Base-by-base conservation (phyloP, 2,329 filamentous ascomycete genomes). In the Periglandula ipomoeae region DNA sequence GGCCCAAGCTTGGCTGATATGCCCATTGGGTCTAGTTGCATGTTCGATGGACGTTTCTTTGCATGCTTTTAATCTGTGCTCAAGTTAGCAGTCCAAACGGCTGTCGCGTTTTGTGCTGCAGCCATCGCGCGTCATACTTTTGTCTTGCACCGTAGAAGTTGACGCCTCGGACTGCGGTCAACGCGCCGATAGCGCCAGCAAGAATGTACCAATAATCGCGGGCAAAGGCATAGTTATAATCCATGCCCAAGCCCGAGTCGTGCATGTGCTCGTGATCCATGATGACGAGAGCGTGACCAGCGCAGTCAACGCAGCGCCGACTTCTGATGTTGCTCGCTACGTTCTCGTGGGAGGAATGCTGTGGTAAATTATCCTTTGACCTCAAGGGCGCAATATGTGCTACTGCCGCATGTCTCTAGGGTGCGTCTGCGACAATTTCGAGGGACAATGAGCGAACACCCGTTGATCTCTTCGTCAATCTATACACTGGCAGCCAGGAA, bases 161-260 rank as follows among this genome's bases (percentile, higher is more conserved):
- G 50, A 77, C 57, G 19, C 57, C 61, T 3, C 74, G 74, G 23
- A 72, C 57, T 1, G 59, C 48, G 3, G 67, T 56, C 5, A 76
- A 57, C 0, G 71, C 53, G 2, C 66, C 73, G 4, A 79, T 58
- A 22, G 74, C 70, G 15, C 66, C 72, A 7, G 70, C 76, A 34
- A 79, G 64, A 30, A 78, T 71, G 58, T 81, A 82, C 79, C 79
- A 83, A 57, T 75, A 83, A 2, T 69, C 70, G 17, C 67, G 68
- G 15, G 79, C 78, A 45, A 81, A 69, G 37, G 65, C 67, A 58
- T 70, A 70, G 57, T 81, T 81, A 34, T 64, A 64, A 1, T 61
- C 51, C 73, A 58, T 67, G 61, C 61, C 65, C 45, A 68, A 62
- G 17, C 67, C 64, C 24, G 47, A 30, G 54, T 67, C 60, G 46